Base-by-base conservation (phyloP, 2,329 filamentous ascomycete species). In the Tolypocladium endophyticum region DNA sequence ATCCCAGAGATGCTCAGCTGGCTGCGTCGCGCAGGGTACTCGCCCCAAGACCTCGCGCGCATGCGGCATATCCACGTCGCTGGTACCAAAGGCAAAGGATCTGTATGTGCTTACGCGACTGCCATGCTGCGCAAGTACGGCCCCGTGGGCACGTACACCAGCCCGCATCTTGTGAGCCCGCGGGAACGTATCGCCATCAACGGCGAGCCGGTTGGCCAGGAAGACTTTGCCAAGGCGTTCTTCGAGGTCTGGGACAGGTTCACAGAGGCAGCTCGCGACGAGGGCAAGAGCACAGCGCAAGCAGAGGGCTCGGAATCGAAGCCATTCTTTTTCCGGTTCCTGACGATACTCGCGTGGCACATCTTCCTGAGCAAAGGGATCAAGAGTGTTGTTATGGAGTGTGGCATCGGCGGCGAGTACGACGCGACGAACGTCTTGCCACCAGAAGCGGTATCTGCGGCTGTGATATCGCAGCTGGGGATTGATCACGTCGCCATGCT, bases 1-100 rank as follows among this genome's bases (percentile, higher is more conserved):
- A 86, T 95, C 56, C 89, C 90, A 0, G 90, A 96, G 71, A 93
- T 94, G 82, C 77, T 87, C 35, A 82, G 85, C 65, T 96, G 89
- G 88, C 85, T 90, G 64, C 77, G 75, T 54, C 87, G 87, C 62
- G 86, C 90, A 59, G 90, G 90, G 56, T 90, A 96, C 74, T 76
- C 87, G 74, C 72, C 72, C 1, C 58, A 66, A 0, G 76, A 78
- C 64, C 75, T 83, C 33, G 66, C 72, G 16, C 64, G 68, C 4
- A 72, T 82, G 57, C 74, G 73, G 20, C 81, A 80, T 64, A 85
- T 97, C 62, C 93, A 97, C 71, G 86, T 97, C 54, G 90, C 93
- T 1, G 93, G 93, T 16, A 97, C 92, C 5, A 97, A 97, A 72
- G 93, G 93, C 61, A 97, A 97, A 73, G 92, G 92, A 47, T 94